phyloP scores from a whole-genome alignment of 192 early-diverging fungal genomes.

The Chytriomyces confervae region DNA sequence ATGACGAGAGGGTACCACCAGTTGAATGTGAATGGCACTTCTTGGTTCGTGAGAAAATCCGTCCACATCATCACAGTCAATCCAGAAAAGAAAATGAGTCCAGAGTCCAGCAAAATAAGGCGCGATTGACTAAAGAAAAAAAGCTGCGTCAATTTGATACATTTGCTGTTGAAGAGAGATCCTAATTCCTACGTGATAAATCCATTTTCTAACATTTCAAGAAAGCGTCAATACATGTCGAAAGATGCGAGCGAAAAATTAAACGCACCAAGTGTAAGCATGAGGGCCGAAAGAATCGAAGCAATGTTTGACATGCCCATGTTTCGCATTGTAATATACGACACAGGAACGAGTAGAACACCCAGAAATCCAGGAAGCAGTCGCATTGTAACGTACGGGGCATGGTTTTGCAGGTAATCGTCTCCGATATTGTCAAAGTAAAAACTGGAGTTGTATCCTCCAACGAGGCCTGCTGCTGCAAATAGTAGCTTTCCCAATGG shows the following conservation, averaged over 20 bases:
- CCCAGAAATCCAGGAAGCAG: constrained; percentile 82
- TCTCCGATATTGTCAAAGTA: constrained; percentile 80
- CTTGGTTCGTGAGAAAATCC: constrained; percentile 51
- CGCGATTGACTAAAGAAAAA: constrained; percentile 47
- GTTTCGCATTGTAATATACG: constrained; percentile 59
- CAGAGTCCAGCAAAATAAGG: constrained; percentile 60
- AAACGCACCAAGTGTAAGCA: constrained; percentile 74
- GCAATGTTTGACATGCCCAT: constrained; percentile 48
- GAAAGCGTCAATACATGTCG: not conserved
- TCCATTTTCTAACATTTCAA: constrained; percentile 38
- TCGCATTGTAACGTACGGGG: constrained; percentile 89
- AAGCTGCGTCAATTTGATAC: not conserved
- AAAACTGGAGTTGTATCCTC: constrained; percentile 59
- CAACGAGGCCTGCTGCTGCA: constrained; percentile 50
- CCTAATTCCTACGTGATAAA: constrained; percentile 37
- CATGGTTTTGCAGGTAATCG: constrained; percentile 79
- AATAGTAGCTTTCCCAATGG: constrained; percentile 57
- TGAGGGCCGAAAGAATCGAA: constrained; percentile 47
- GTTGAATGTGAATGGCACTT: constrained; percentile 50
- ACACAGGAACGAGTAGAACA: constrained; percentile 69
- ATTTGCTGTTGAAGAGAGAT: not conserved
- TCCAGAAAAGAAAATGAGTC: constrained; percentile 60
- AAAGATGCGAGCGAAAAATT: not conserved
- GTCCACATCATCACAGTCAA: constrained; percentile 55
- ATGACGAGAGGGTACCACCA: constrained; percentile 59